Evolutionary conservation across 2,329 filamentous ascomycete genomes (phyloP).

Genomic region (Pseudovirgaria hyperparasitica): DNA sequence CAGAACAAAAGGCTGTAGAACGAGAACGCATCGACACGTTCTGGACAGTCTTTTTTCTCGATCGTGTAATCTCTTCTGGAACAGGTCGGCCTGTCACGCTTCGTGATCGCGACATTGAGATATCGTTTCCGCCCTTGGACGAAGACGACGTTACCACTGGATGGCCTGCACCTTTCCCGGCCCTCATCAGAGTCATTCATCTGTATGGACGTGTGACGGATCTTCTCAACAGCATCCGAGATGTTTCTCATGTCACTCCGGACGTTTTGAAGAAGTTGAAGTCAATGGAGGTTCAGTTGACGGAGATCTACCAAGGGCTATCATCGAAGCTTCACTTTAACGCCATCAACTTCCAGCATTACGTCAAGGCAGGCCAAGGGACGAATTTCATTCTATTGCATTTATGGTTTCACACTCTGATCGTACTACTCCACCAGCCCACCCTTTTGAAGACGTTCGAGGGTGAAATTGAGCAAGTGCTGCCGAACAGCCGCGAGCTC

Average conservation of each 20-base stretch:
- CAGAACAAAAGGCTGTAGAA: conserved; percentile 55
- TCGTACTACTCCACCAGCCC: conserved; percentile 74
- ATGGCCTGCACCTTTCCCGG: conserved; percentile 69
- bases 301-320: conserved; percentile 59
- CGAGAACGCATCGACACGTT: conserved; percentile 78
- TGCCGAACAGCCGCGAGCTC: conserved; percentile 65
- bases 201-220: conserved; percentile 77
- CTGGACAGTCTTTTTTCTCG: conserved; percentile 81
- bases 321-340: conserved; percentile 70
- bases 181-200: conserved; percentile 71
- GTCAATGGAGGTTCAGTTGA: conserved; percentile 71
- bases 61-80: conserved; percentile 76
- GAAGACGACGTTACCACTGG: conserved; percentile 42
- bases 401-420: conserved; percentile 80
- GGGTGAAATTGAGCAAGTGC: conserved; percentile 55
- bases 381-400: conserved; percentile 80
- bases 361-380: conserved; percentile 67
- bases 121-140: conserved; percentile 50
- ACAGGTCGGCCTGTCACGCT: conserved; percentile 76
- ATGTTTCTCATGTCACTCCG: conserved; percentile 59
- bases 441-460: conserved; percentile 69
- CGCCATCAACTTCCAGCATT: conserved; percentile 73
- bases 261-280: conserved; percentile 61
- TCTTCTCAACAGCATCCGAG: conserved; percentile 67
- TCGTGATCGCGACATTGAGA: conserved; percentile 72